These are phyloP conservation scores for Xylariaceae sp. DNA, from an alignment of 2,329 filamentous ascomycete genomes.

Conservation along the genomic window DNA sequence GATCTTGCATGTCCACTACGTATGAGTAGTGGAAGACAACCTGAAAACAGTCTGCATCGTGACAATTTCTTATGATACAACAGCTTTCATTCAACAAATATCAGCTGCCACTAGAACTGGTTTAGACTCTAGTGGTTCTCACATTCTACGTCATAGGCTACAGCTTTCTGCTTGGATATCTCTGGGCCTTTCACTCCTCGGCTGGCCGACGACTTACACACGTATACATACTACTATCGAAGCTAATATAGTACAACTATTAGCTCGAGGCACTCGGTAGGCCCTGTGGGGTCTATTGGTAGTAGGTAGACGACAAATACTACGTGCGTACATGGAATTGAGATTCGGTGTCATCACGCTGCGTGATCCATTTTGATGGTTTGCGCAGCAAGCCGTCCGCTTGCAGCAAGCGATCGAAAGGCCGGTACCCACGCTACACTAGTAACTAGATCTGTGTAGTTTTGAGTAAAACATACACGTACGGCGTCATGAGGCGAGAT, in stretches of 20 bases:
- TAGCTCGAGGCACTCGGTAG: no score
- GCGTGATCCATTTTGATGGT: slow-evolving; percentile 1
- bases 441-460: background rate
- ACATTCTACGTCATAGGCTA: slow-evolving; percentile 3
- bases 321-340: background rate
- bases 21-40: no score
- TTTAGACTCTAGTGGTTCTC: background rate
- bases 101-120: slow-evolving; percentile 3
- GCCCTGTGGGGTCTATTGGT: background rate
- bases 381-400: slow-evolving; percentile 6
- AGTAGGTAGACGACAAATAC: background rate
- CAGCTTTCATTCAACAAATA: background rate
- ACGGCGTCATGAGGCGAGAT: background rate
- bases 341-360: background rate
- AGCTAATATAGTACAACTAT: no score
- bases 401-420: slow-evolving; percentile 3
- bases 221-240: no score
- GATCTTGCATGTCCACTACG: no score
- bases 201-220: background rate
- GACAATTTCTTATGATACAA: no score
- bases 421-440: no score
- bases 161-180: background rate
- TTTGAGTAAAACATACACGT: no score
- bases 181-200: background rate
- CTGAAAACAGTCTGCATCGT: no score